These are phyloP conservation scores for Neurospora discreta DNA, from an alignment of 495 filamentous ascomycete genomes.

Conservation along the genomic window DNA sequence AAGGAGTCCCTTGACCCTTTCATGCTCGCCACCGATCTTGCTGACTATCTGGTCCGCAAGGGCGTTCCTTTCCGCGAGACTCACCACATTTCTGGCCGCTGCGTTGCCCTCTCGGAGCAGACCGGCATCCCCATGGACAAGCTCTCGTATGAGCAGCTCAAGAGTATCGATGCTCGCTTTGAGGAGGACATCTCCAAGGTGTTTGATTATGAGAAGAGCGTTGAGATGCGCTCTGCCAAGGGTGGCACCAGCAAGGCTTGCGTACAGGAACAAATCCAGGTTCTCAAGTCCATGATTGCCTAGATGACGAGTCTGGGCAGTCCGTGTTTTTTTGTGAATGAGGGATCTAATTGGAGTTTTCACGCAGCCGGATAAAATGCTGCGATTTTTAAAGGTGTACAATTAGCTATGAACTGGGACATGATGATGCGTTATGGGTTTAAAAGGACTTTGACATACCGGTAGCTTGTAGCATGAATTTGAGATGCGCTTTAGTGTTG, in stretches of 20 bases:
- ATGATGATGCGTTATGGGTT: background rate
- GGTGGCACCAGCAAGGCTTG: conserved; percentile 71
- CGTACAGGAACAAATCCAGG: conserved; percentile 68
- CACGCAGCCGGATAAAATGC: background rate
- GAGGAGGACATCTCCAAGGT: conserved; percentile 59
- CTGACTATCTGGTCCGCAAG: conserved; percentile 86
- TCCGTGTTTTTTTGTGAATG: background rate
- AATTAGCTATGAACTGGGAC: background rate
- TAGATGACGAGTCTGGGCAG: background rate
- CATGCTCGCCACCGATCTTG: conserved; percentile 75
- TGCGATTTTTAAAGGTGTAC: background rate
- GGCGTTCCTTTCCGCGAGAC: conserved; percentile 77
- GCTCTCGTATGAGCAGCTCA: conserved; percentile 53
- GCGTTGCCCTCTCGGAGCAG: conserved; percentile 59
- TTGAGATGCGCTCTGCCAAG: conserved; percentile 70
- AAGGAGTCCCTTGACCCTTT: conserved; percentile 51
- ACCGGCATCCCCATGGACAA: conserved; percentile 64
- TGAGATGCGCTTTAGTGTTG: background rate
- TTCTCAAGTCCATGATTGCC: conserved; percentile 42
- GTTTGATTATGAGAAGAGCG: conserved; percentile 79
- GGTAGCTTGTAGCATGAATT: background rate
- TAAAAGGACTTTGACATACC: background rate
- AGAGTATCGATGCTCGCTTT: conserved; percentile 65
- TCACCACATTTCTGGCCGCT: conserved; percentile 78
- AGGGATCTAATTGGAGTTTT: background rate